Percentiles rank a stretch among this genome's conserved stretches.
phyloP scores from a whole-genome alignment of 805 yeast genomes.

The Starmerella sp. region DNA sequence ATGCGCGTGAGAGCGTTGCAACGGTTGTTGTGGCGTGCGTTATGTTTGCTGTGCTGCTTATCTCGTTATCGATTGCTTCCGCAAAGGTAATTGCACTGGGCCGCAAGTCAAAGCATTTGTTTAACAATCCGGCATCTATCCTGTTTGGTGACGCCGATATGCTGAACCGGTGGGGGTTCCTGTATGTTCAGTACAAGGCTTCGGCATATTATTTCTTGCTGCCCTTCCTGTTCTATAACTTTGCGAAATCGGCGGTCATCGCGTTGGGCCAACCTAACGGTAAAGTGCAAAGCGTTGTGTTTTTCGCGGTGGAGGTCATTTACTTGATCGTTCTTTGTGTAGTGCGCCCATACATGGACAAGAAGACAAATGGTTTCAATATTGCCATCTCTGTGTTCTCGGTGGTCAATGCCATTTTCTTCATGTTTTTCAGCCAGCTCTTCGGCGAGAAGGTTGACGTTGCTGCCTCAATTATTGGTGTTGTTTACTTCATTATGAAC shows the following conservation, averaged over 20 bases:
- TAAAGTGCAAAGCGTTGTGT: conserved; percentile 64
- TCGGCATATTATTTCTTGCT: conserved; percentile 73
- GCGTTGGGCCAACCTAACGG: conserved; percentile 78
- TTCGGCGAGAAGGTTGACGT: conserved; percentile 66
- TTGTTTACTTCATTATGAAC: conserved; percentile 77
- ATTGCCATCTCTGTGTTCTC: conserved; percentile 72
- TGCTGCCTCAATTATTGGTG: conserved; percentile 86
- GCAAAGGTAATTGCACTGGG: conserved; percentile 66
- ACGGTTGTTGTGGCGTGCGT: conserved; percentile 68
- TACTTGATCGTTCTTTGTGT: conserved; percentile 57
- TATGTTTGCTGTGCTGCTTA: conserved; percentile 45
- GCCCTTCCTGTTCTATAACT: conserved; percentile 51
- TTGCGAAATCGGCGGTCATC: conserved; percentile 68
- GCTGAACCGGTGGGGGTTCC: conserved; percentile 79
- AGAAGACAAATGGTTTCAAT: conserved; percentile 86
- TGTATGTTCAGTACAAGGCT: conserved; percentile 85
- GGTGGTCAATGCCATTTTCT: conserved; percentile 73
- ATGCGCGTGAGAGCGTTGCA: conserved; percentile 73
- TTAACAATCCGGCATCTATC: conserved; percentile 85
- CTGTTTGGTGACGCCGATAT: conserved; percentile 73
- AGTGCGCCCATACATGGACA: conserved; percentile 86
- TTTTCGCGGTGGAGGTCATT: conserved; percentile 63
- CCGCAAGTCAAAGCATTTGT: conserved; percentile 52
- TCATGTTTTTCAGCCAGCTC: conserved; percentile 75
- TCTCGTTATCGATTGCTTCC: conserved; percentile 61